These are phyloP conservation scores for Xerocomus potaroensis DNA, from an alignment of 768 basidiomycete species.

Conservation along the genomic window DNA sequence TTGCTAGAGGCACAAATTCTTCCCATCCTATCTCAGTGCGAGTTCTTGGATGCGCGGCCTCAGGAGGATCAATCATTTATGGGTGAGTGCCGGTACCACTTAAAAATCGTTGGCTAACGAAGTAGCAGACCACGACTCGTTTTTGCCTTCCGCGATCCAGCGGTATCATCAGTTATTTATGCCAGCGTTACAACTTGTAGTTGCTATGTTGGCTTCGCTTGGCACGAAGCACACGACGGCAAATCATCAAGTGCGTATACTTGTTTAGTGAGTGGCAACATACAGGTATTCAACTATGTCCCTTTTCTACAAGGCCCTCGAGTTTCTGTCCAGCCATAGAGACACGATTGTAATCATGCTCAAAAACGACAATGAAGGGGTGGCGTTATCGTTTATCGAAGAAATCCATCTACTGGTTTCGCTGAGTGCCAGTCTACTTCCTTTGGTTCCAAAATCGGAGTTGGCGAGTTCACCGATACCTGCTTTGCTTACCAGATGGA, in stretches of 20 bases:
- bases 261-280: background rate
- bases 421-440: conserved; percentile 63
- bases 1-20: conserved; percentile 76
- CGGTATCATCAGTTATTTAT: conserved; percentile 90
- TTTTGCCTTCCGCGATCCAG: conserved; percentile 81
- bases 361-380: conserved; percentile 62
- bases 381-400: conserved; percentile 64
- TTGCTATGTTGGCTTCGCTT: conserved; percentile 72
- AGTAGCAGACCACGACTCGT: conserved; percentile 69
- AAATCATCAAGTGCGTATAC: conserved; percentile 55
- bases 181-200: conserved; percentile 79
- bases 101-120: background rate
- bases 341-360: conserved; percentile 82
- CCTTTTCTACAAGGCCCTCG: conserved; percentile 50
- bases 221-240: conserved; percentile 65
- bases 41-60: conserved; percentile 82
- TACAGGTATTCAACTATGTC: background rate
- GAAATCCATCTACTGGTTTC: conserved; percentile 78
- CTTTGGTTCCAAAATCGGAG: conserved; percentile 71
- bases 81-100: conserved; percentile 43
- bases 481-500: background rate
- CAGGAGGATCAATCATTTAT: conserved; percentile 79
- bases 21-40: conserved; percentile 72
- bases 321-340: conserved; percentile 78
- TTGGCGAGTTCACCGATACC: conserved; percentile 55